Percentiles rank a stretch among this genome's conserved stretches.
Conservation (phyloP, 2,329 filamentous ascomycete species). For the Fusarium caatingaense region DNA sequence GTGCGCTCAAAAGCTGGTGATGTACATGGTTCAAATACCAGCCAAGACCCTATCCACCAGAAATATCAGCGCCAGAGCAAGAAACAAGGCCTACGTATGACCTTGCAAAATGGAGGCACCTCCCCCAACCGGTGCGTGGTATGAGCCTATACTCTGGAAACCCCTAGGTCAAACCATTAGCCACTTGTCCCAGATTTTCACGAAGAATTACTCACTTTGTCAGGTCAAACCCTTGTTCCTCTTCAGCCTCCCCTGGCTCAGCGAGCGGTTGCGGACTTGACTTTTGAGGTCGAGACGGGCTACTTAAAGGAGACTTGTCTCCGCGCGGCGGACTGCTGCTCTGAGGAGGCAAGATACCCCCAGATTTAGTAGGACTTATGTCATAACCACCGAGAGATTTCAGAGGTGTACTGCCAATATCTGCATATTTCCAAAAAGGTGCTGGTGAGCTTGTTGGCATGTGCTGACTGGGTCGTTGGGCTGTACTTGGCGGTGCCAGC, state of each 20-base stretch:
- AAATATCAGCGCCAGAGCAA: slow-evolving; percentile 20
- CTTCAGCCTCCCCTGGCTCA: slow-evolving; percentile 53
- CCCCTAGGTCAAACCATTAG: slow-evolving; percentile 57
- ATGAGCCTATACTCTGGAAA: slow-evolving; percentile 73
- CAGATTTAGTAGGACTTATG: slow-evolving; percentile 67
- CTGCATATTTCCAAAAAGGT: slow-evolving; percentile 89
- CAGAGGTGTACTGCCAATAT: slow-evolving; percentile 79
- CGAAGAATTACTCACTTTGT: slow-evolving; percentile 60
- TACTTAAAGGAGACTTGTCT: slow-evolving; percentile 64
- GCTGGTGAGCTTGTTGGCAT: slow-evolving; percentile 88
- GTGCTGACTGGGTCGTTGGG: slow-evolving; percentile 83
- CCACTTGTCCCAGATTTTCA: background rate
- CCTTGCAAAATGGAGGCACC: slow-evolving; percentile 58
- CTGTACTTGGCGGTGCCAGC: slow-evolving; percentile 82
- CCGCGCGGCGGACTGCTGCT: slow-evolving; percentile 69
- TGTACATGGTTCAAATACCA: slow-evolving; percentile 18
- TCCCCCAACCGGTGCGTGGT: slow-evolving; percentile 65
- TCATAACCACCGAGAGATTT: slow-evolving; percentile 62
- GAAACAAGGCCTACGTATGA: slow-evolving; percentile 41
- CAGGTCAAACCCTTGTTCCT: slow-evolving; percentile 68
- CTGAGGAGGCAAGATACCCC: slow-evolving; percentile 56
- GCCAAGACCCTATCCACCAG: slow-evolving; percentile 3
- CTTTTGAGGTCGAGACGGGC: slow-evolving; percentile 60
- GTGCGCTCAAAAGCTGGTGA: slow-evolving; percentile 1
- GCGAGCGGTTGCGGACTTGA: slow-evolving; percentile 44